Base-by-base conservation (phyloP, 306 rosid genomes). In the Cicer chorassanicum region DNA sequence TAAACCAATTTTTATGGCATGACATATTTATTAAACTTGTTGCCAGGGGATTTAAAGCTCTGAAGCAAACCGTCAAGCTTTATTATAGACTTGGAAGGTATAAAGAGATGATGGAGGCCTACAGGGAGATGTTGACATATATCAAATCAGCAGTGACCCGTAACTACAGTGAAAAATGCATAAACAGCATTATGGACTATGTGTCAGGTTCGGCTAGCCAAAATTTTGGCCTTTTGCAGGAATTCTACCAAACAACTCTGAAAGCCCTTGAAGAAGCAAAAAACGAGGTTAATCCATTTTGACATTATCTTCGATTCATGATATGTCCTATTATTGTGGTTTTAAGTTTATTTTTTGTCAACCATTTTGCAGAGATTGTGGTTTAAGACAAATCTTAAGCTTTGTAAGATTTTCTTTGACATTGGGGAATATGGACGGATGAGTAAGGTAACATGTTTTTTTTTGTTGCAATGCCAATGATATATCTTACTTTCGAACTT, bases 311-410 rank as follows among this genome's bases (percentile, higher is more conserved):
- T 46, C 40, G 59, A 41, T 51, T 50, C 70, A 49, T 12, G 10
- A 7, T 45, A 71, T 77, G 36, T 69, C 51, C 41, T 54, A 15
- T 64, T 50, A 48, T 39, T 66, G 77, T 40, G 62, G 70, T 76
- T 43, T 46, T 44, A 48, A 65, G 39, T 65, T 82, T 64, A 56
- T 50, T 40, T 82, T 63, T 43, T 10, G 57, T 51, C 65, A 49
- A 44, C 61, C 8, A 55, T 74, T 67, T 61, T 84, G 84, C 85
- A 94, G 99, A 87, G 99, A 81, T 89, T 91, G 67, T 94, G 99
- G 99, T 94, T 94, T 85, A 94, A 94, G 83, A 94, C 97, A 50
- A 94, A 94, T 85, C 91, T 94, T 73, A 94, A 94, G 90, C 99
- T 94, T 65, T 94, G 99, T 87, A 94, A 94, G 84, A 94, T 94